These are phyloP conservation scores for Anisodus acutangulus DNA, from an alignment of 257 asterid genomes.

Conservation along the genomic window DNA sequence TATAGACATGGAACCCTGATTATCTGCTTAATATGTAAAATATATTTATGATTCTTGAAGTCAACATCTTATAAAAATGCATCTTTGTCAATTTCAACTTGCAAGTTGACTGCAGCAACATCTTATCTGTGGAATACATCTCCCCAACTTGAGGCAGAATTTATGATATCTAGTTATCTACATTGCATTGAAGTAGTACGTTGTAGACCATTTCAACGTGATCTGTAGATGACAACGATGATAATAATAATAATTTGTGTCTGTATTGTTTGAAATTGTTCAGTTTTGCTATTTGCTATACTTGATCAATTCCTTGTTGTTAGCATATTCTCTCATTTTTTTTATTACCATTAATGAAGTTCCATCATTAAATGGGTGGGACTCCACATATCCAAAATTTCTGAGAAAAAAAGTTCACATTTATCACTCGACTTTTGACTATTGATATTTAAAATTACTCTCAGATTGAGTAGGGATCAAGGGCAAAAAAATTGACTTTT, in stretches of 20 bases:
- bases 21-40: background rate
- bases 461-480: too few relatives aligned
- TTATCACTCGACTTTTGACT: too few relatives aligned
- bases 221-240: background rate
- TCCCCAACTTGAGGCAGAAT: background rate
- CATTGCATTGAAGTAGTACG: background rate
- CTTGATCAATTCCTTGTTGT: too few relatives aligned
- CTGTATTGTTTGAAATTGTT: too few relatives aligned
- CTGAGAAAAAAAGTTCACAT: too few relatives aligned
- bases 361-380: too few relatives aligned
- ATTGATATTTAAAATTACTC: too few relatives aligned
- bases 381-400: too few relatives aligned
- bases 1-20: background rate
- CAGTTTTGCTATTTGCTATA: too few relatives aligned
- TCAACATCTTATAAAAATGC: background rate
- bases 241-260: background rate
- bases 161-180: background rate
- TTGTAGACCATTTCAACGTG: constrained; percentile 13
- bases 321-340: too few relatives aligned
- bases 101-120: constrained; percentile 13
- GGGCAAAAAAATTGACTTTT: too few relatives aligned
- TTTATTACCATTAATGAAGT: too few relatives aligned
- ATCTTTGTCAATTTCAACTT: background rate
- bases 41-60: background rate
- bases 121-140: background rate